These are phyloP conservation scores for Globisporangium cederbergense DNA, from an alignment of 352 stramenopile genomes.

Conservation along the genomic window DNA sequence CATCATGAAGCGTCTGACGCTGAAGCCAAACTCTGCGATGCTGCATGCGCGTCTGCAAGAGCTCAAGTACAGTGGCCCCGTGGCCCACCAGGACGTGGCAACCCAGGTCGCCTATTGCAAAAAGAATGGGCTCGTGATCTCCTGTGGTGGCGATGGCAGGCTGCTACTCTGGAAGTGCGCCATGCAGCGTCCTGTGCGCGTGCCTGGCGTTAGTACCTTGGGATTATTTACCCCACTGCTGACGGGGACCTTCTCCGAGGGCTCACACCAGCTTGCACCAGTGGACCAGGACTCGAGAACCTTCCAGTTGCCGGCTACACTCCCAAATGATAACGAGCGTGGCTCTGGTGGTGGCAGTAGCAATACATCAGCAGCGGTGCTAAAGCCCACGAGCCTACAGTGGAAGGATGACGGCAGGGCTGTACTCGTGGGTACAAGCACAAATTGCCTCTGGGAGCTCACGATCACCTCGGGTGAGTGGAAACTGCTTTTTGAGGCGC, in stretches of 20 bases:
- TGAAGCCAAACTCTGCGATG: conserved; percentile 42
- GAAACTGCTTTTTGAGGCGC: conserved; percentile 51
- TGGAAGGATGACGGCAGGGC: conserved; percentile 54
- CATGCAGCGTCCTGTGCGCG: conserved; percentile 44
- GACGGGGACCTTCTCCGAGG: conserved; percentile 45
- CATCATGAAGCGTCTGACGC: conserved; percentile 39
- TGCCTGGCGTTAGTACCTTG: conserved; percentile 56
- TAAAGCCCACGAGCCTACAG: conserved; percentile 53
- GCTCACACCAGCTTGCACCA: conserved; percentile 34
- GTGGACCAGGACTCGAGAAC: conserved; percentile 30
- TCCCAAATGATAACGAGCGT: conserved; percentile 28
- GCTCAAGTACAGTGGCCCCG: conserved; percentile 48
- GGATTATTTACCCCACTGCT: conserved; percentile 49
- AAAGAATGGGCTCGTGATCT: conserved; percentile 54
- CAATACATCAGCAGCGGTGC: neutral
- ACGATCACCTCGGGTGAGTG: conserved; percentile 40
- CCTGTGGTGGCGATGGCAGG: conserved; percentile 41
- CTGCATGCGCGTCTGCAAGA: conserved; percentile 40
- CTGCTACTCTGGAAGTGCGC: conserved; percentile 56
- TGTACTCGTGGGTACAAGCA: conserved; percentile 48
- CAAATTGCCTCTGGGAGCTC: conserved; percentile 68
- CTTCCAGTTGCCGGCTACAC: conserved; percentile 34
- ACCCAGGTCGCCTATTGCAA: conserved; percentile 55
- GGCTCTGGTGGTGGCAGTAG: neutral
- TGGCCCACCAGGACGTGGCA: conserved; percentile 40